Evolutionary conservation across 75 land plant genomes (phyloP), one percentile per base, ranked within the genome.

Genomic region (Azolla pinnata): DNA sequence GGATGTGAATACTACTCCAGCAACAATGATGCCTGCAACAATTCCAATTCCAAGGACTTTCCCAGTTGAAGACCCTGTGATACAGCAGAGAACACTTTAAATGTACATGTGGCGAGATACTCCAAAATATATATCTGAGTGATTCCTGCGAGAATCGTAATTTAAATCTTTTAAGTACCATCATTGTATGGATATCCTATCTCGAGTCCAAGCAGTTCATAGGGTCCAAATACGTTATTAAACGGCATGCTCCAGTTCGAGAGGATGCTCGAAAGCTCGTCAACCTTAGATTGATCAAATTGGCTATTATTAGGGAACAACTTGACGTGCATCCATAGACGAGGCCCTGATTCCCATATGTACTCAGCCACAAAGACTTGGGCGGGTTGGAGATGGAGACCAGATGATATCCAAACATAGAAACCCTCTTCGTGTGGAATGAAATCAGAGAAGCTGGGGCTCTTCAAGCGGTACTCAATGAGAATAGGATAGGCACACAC

Each of bases 331-430:
- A 92, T 88, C 20, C 61, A 56, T 44, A 92, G 50, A 48, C 98
- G 71, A 28, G 95, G 96, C n/a, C 98, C 98, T 29, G 64, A 44
- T 48, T 88, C 83, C 84, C 90, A 85, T 1, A 4, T 33, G 59
- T 55, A 82, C 4, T 75, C 59, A 29, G 72, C 72, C 34, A 92
- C 56, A 29, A 56, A 68, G 2, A 88, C 49, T 33, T 88, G 90
- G 63, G 69, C 54, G 17, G 46, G 40, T 20, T 24, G 38, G 48
- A 88, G 60, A 5, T 63, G 33, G 19, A 92, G 71, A 17, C 58
- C 61, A 12, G 49, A 31, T 9, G 90, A 64, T 24, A 86, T 50
- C 33, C 71, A 75, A 1, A 9, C 24, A 16, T 51, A 38, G 64
- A 89, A 89, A n/a, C 7, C 40, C 16, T 12, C 0, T 0, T 30